Conservation (phyloP, 352 stramenopile species). For the Phytopythium delawarense region DNA sequence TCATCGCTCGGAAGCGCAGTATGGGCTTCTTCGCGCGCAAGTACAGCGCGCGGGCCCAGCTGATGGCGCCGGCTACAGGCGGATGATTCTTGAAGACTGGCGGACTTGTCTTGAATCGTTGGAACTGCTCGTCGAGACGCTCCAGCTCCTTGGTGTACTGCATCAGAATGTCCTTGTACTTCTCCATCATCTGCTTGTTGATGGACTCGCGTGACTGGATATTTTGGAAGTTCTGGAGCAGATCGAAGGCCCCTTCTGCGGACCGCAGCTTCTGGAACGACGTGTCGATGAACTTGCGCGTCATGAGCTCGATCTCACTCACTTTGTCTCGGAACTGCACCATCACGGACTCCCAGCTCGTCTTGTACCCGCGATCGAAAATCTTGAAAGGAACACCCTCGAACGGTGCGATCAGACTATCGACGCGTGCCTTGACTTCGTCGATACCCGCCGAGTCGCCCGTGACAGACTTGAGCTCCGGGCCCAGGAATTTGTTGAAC, state of each 20-base stretch:
- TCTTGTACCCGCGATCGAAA: slow-evolving; percentile 93
- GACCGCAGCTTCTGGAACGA: slow-evolving; percentile 95
- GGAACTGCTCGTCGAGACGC: slow-evolving; percentile 88
- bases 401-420: slow-evolving; percentile 82
- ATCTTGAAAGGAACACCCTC: slow-evolving; percentile 91
- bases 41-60: slow-evolving; percentile 82
- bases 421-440: slow-evolving; percentile 89
- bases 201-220: slow-evolving; percentile 95
- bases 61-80: slow-evolving; percentile 82
- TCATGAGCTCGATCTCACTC: slow-evolving; percentile 94
- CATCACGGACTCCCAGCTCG: slow-evolving; percentile 94
- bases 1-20: slow-evolving; percentile 90
- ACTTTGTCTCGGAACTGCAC: slow-evolving; percentile 92
- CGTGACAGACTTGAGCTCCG: slow-evolving; percentile 94
- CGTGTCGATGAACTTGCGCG: slow-evolving; percentile 93
- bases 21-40: slow-evolving; percentile 94
- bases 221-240: slow-evolving; percentile 97
- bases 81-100: slow-evolving; percentile 94
- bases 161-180: slow-evolving; percentile 96
- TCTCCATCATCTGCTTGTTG: slow-evolving; percentile 96
- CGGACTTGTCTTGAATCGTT: slow-evolving; percentile 72
- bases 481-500: slow-evolving; percentile 95
- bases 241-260: slow-evolving; percentile 93
- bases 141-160: slow-evolving; percentile 96
- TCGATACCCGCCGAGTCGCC: slow-evolving; percentile 93